Evolutionary conservation across 2,329 filamentous ascomycete species (phyloP).

Genomic region (Fusarium penzigii): DNA sequence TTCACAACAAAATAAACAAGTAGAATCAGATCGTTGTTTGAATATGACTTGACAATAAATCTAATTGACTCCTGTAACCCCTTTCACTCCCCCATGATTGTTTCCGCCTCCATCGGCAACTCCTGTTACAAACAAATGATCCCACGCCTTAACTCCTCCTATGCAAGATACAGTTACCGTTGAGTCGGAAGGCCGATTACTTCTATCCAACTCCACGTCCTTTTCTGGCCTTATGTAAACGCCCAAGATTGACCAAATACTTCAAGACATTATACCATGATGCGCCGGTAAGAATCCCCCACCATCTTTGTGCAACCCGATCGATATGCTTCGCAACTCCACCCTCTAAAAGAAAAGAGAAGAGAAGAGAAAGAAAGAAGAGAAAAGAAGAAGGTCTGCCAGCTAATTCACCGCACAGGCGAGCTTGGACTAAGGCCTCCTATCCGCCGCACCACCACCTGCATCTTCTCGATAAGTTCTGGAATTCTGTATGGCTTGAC

Average conservation of each 20-base stretch:
- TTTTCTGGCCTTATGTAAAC: not conserved
- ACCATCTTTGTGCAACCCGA: not conserved
- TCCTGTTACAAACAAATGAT: not conserved
- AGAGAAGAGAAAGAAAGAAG: too few relatives aligned
- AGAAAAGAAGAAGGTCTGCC: too few relatives aligned
- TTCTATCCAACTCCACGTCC: not conserved
- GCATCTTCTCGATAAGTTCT: conserved; percentile 62
- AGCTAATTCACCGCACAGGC: conserved; percentile 20
- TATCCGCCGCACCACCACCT: conserved; percentile 44
- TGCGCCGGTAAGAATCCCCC: not conserved
- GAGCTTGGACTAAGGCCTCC: conserved; percentile 31
- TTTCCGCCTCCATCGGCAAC: not conserved
- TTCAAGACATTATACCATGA: not conserved
- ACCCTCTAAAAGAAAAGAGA: not conserved
- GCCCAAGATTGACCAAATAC: not conserved
- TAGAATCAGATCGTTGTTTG: too few relatives aligned
- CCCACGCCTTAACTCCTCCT: not conserved
- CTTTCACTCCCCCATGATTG: not conserved
- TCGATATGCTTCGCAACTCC: not conserved
- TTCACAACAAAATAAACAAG: too few relatives aligned
- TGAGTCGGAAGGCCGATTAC: not conserved
- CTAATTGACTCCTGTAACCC: not conserved
- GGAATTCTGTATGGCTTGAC: conserved; percentile 71
- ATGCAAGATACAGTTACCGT: not conserved
- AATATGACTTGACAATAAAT: too few relatives aligned